Evolutionary conservation across 306 rosid species (phyloP).

Genomic region (Datisca glomerata): DNA sequence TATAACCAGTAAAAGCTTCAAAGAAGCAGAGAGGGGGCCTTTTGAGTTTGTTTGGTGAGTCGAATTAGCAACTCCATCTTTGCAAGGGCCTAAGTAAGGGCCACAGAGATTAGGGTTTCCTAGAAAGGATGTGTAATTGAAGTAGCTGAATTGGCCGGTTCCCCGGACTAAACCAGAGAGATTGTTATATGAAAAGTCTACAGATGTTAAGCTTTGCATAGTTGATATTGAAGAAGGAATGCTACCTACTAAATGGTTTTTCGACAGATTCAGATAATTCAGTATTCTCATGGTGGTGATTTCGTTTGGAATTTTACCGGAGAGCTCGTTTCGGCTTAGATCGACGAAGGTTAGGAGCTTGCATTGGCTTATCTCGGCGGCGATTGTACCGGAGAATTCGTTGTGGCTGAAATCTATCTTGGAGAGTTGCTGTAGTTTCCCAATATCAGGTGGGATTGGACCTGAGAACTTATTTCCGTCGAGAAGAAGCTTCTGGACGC

Average conservation of each 20-base stretch:
- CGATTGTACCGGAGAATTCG: constrained; percentile 53
- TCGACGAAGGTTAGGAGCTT: constrained; percentile 76
- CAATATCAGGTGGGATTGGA: constrained; percentile 68
- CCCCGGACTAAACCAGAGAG: constrained; percentile 96
- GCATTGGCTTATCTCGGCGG: constrained; percentile 62
- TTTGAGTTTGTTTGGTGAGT: constrained; percentile 38
- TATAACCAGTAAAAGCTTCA: constrained; percentile 65
- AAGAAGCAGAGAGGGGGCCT: constrained; percentile 56
- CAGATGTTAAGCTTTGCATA: constrained; percentile 90
- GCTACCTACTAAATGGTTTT: constrained; percentile 67
- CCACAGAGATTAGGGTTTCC: constrained; percentile 85
- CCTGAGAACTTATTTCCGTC: constrained; percentile 82
- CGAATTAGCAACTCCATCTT: constrained; percentile 49
- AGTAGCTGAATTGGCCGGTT: constrained; percentile 92
- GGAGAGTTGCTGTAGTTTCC: constrained; percentile 69
- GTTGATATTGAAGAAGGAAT: constrained; percentile 63
- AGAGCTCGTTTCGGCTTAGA: constrained; percentile 69
- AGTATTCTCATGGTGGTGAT: constrained; percentile 69
- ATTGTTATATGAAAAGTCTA: constrained; percentile 89
- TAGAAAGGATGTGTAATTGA: constrained; percentile 79
- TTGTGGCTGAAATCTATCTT: constrained; percentile 82
- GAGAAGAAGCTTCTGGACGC: constrained; percentile 83
- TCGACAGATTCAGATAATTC: constrained; percentile 76
- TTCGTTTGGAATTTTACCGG: constrained; percentile 75
- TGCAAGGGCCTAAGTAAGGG: constrained; percentile 85